Evolutionary conservation across 2,329 filamentous ascomycete species (phyloP), one percentile per base, ranked within the genome.

Genomic region (Scorias spongiosa): DNA sequence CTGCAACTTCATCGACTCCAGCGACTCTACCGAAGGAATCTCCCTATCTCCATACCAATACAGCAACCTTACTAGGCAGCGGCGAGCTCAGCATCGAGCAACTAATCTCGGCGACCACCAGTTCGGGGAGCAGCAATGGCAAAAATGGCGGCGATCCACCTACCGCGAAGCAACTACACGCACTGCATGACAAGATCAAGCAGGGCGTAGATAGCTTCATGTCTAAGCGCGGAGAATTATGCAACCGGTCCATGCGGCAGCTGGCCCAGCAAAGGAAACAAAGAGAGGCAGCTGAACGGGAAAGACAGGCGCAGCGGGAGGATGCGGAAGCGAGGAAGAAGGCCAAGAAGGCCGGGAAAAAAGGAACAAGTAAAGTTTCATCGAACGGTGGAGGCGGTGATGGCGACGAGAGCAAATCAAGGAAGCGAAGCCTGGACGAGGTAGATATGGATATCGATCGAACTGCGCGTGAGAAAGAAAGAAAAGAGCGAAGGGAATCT

Each of bases 401-500:
- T 36, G 45, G 46, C 2, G 32, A 36, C 12, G 32, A 36, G 11
- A 15, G 3, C 32, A 36, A 36, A 15, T 15, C 15, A 9, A 48
- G 46, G 38, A 59, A 58, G 52, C 47, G 54, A 20, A 53, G 46
- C 41, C 51, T 52, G 29, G 57, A 57, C 66, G 57, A 59, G 42
- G 36, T 41, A n/a, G 43, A 55, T 53, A 28, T 43, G 41, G 39
- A 40, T 64, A 5, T 17, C 47, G 55, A 70, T 46, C 54, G 63
- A 41, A 54, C 56, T 38, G 58, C 70, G 62, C 63, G 61, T 26
- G 56, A 75, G 54, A 74, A 75, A 57, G 87, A 88, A 61, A 72
- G 81, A 51, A 87, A 84, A 70, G 87, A 84, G 67, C 79, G 83
- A 59, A 87, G 86, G 64, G 83, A 81, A 46, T 70, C 75, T 38